Conservation (phyloP, 495 filamentous ascomycete species). For the Penicillium tannophilum region DNA sequence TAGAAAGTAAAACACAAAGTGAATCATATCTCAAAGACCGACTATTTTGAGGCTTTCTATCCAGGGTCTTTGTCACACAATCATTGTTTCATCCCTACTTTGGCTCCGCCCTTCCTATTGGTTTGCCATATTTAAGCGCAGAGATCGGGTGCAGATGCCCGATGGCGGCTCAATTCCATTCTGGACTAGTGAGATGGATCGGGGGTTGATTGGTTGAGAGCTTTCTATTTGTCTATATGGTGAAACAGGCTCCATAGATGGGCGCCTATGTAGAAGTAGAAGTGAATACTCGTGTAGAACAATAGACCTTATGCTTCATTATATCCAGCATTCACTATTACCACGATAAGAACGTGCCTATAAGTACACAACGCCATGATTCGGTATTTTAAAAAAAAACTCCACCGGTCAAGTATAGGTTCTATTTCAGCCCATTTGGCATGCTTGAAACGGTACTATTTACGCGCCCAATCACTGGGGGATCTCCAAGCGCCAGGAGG, state of each 20-base stretch:
- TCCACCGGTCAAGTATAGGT: too few relatives aligned
- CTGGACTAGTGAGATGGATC: background rate
- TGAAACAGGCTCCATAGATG: conserved; percentile 3
- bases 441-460: conserved; percentile 2
- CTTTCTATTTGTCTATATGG: background rate
- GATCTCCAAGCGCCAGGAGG: conserved; percentile 11
- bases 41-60: background rate
- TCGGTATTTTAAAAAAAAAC: too few relatives aligned
- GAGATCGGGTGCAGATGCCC: conserved; percentile 1
- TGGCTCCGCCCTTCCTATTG: background rate
- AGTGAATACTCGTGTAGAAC: background rate
- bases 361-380: too few relatives aligned
- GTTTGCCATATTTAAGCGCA: conserved; percentile 1
- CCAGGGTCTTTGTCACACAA: background rate
- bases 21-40: background rate
- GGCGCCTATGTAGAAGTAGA: background rate
- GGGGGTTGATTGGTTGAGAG: background rate
- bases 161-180: conserved; percentile 4
- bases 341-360: too few relatives aligned
- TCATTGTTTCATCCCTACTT: conserved; percentile 5
- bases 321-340: background rate
- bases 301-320: background rate
- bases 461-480: conserved; percentile 21
- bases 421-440: too few relatives aligned
- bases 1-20: conserved; percentile 7